Evolutionary conservation across 2,329 filamentous ascomycete genomes (phyloP).

Genomic region (Fusarium nanum): DNA sequence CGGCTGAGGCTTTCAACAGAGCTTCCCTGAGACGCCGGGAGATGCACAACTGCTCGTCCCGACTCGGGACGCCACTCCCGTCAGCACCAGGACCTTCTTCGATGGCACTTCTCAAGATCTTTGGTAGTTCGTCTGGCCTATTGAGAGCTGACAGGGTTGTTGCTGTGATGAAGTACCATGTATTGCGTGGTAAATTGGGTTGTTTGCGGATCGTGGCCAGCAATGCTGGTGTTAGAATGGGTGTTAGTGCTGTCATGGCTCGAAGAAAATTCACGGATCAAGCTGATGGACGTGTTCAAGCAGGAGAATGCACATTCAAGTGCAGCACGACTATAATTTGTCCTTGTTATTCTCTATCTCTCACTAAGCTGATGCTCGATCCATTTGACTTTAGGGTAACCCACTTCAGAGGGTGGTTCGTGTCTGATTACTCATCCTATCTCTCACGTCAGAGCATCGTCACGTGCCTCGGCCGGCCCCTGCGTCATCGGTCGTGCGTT

Average conservation of each 20-base stretch:
- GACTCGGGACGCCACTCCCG: not conserved
- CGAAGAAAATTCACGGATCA: not conserved
- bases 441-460: conserved; percentile 23
- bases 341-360: not conserved
- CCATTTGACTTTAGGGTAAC: conserved; percentile 36
- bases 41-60: conserved; percentile 35
- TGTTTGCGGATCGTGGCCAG: conserved; percentile 39
- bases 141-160: conserved; percentile 43
- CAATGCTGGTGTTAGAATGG: conserved; percentile 42
- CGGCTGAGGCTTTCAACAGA: conserved; percentile 43
- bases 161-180: conserved; percentile 45
- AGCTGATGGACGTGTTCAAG: not conserved
- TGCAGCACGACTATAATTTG: not conserved
- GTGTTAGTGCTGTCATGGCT: conserved; percentile 23
- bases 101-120: conserved; percentile 30
- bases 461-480: conserved; percentile 40
- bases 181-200: conserved; percentile 41
- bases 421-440: not conserved
- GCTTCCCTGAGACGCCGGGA: conserved; percentile 42
- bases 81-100: conserved; percentile 1
- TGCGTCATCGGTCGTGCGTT: conserved; percentile 46
- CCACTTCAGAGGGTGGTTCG: not conserved
- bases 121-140: conserved; percentile 41
- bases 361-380: conserved; percentile 15
- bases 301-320: not conserved